Evolutionary conservation across 73 alveolate species (phyloP).

Genomic region (Tetrahymena elliotti): DNA sequence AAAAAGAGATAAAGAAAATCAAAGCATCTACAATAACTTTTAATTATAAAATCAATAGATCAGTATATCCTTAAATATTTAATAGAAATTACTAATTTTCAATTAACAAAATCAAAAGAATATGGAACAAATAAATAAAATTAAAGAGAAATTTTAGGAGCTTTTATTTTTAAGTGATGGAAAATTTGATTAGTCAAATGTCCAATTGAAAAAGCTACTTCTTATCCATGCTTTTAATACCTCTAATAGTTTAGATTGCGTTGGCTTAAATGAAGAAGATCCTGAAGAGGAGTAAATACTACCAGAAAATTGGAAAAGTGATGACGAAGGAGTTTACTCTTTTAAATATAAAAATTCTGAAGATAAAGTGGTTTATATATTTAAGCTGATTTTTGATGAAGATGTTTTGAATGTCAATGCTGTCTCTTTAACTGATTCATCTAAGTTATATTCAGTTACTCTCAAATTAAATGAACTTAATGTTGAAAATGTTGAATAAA

Average conservation of each 20-base stretch:
- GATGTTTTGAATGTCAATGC: neutral
- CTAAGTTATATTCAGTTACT: neutral
- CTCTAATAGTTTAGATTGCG: neutral
- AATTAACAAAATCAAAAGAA: neutral
- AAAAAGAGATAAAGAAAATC: too few species aligned
- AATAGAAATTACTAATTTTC: neutral
- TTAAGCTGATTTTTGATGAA: neutral
- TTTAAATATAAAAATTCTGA: neutral
- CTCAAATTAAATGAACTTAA: neutral
- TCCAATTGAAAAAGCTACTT: neutral
- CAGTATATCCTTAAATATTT: neutral
- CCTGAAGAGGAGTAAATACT: neutral
- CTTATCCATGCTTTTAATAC: neutral
- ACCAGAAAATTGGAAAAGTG: neutral
- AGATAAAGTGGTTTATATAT: neutral
- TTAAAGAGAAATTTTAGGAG: neutral
- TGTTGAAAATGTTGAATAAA: neutral
- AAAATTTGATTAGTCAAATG: neutral
- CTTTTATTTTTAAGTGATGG: neutral
- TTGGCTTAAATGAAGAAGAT: neutral
- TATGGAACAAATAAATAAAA: neutral
- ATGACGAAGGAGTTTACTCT: neutral
- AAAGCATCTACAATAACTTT: neutral
- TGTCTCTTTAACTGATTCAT: neutral
- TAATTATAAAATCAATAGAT: neutral